Conservation (phyloP, 257 asterid genomes). For the Agastache rugosa region DNA sequence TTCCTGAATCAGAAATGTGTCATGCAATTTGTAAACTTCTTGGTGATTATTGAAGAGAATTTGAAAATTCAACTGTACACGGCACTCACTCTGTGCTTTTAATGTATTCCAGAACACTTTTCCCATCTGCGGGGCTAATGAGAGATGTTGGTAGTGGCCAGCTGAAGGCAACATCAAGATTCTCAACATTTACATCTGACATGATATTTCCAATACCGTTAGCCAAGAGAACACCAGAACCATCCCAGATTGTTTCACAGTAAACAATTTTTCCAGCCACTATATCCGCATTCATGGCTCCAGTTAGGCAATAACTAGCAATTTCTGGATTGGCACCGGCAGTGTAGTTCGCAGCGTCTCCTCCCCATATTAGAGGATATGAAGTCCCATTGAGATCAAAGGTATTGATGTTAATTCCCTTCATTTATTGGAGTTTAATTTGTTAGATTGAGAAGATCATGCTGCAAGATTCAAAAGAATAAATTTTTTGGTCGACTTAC, state of each 20-base stretch:
- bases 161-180: slow-evolving; percentile 51
- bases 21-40: background rate
- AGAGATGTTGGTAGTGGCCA: slow-evolving; percentile 56
- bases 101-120: slow-evolving; percentile 48
- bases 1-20: slow-evolving; percentile 34
- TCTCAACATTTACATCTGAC: slow-evolving; percentile 35
- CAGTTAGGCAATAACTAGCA: slow-evolving; percentile 35
- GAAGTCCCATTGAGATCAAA: slow-evolving; percentile 52
- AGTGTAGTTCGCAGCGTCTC: slow-evolving; percentile 69
- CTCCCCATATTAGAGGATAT: slow-evolving; percentile 75
- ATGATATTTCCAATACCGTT: slow-evolving; percentile 50
- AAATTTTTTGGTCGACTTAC: slow-evolving; percentile 32
- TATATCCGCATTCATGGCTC: slow-evolving; percentile 42
- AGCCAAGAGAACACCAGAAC: slow-evolving; percentile 44
- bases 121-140: slow-evolving; percentile 47
- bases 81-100: slow-evolving; percentile 44
- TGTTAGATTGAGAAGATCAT: background rate
- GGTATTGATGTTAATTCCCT: slow-evolving; percentile 70
- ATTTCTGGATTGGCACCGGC: slow-evolving; percentile 45
- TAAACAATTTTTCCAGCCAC: slow-evolving; percentile 56
- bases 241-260: slow-evolving; percentile 48
- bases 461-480: background rate
- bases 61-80: background rate
- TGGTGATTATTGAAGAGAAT: background rate
- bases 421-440: slow-evolving; percentile 20